Conservation (phyloP, 306 rosid genomes). For the Gillenia trifoliata region DNA sequence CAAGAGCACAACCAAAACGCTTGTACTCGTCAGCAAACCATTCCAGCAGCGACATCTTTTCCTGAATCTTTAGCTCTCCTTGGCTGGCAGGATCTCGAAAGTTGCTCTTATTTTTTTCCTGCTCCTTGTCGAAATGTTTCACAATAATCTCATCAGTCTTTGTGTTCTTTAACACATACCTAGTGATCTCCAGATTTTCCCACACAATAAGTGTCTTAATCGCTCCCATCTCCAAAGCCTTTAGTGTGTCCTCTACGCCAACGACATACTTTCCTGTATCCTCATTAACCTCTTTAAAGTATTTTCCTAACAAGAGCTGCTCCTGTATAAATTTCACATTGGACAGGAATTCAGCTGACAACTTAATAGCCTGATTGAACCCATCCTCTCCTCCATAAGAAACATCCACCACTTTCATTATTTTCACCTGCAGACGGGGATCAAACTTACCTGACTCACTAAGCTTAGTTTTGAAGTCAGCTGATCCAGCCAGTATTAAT, state of each 20-base stretch:
- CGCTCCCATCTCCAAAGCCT: constrained; percentile 59
- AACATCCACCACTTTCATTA: constrained; percentile 53
- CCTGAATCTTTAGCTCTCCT: constrained; percentile 46
- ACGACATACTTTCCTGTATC: constrained; percentile 54
- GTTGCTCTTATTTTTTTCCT: constrained; percentile 35
- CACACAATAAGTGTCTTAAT: constrained; percentile 49
- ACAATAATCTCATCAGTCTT: constrained; percentile 34
- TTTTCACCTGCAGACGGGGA: constrained; percentile 47
- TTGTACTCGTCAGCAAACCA: constrained; percentile 54
- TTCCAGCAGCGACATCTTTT: constrained; percentile 32
- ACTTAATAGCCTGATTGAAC: constrained; percentile 48
- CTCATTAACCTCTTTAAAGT: constrained; percentile 48
- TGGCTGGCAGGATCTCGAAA: constrained; percentile 31
- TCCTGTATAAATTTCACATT: constrained; percentile 57
- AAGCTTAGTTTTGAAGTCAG: constrained; percentile 61
- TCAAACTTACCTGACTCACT: constrained; percentile 57
- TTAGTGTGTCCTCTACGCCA: constrained; percentile 52
- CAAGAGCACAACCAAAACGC: too few relatives aligned
- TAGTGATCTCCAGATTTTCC: constrained; percentile 44
- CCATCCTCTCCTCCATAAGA: constrained; percentile 56
- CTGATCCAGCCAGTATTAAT: constrained; percentile 58
- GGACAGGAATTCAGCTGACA: constrained; percentile 37
- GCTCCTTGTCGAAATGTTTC: constrained; percentile 46
- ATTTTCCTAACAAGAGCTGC: constrained; percentile 47
- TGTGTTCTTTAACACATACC: constrained; percentile 37